Evolutionary conservation across 148 eudicot species (phyloP), one percentile per base, ranked within the genome.

Genomic region (Tetragonia tetragonoides): DNA sequence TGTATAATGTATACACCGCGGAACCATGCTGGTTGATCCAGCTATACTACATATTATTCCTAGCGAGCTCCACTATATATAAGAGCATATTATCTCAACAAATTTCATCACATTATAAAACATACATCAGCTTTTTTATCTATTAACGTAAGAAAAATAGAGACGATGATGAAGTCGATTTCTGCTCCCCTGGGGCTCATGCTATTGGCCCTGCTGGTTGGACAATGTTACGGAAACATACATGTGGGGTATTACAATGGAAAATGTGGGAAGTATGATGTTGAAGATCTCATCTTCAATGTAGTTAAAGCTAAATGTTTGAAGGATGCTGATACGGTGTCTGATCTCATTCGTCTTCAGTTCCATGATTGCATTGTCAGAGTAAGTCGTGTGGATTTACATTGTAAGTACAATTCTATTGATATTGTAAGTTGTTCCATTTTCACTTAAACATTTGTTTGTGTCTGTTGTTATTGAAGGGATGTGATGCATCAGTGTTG

Each of bases 401-500:
- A 62, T 5, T 62, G 2, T 47, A 12, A 47, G 53, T 14, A 9
- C 34, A 28, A 28, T 28, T 28, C 34, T 28, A 28, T 28, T 28
- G 34, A 28, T 28, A 28, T 28, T 28, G 34, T 28, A 28, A 28
- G 34, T 28, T 28, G 34, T 28, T 28, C 34, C 34, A 28, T 28
- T 28, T 28, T 28, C 34, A 28, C 34, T 28, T 28, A 28, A 28
- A 28, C 0, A 28, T 28, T 28, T 28, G 53, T 69, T 68, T 42
- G 28, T 12, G 24, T 5, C 24, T 61, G 11, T 54, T 1, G 12
- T 70, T 70, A 56, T 61, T 1, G 17, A 14, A 90, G 94, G 94
- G 94, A 10, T 90, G 94, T 73, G 94, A 90, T 85, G 94, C 87
- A 61, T 88, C 92, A 28, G 84, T 90, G 46, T 78, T 90, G 24